Conservation (phyloP, 306 rosid species). For the Astragalus membranaceus region DNA sequence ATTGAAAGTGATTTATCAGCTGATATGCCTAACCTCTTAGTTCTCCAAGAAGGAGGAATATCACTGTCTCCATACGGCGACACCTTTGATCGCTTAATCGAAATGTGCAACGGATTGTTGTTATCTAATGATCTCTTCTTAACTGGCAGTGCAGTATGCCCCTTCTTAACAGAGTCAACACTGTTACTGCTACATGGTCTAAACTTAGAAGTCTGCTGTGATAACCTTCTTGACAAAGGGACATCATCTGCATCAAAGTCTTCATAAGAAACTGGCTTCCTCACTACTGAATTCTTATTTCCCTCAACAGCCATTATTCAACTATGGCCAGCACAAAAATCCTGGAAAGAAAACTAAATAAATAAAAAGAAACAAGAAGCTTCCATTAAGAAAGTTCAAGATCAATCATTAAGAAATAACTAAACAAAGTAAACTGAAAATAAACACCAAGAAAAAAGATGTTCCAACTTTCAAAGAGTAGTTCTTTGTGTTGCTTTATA, state of each 20-base stretch:
- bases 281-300: neutral
- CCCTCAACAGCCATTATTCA: too few species aligned
- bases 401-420: too few species aligned
- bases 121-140: slow-evolving; percentile 13
- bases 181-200: neutral
- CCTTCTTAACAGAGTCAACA: neutral
- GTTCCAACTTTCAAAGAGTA: too few species aligned
- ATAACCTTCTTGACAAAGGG: neutral
- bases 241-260: neutral
- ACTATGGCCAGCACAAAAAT: too few species aligned
- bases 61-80: neutral
- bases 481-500: too few species aligned
- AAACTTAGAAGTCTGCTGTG: neutral
- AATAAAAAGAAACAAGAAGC: too few species aligned
- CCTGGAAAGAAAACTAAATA: too few species aligned
- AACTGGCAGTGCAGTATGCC: neutral
- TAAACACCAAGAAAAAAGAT: too few species aligned
- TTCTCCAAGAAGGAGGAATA: neutral
- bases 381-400: too few species aligned
- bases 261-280: neutral
- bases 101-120: neutral
- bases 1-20: neutral
- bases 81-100: neutral
- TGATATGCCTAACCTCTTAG: neutral
- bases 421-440: too few species aligned